Conservation (phyloP, 2,329 filamentous ascomycete species). For the Ophiostoma ulmi region DNA sequence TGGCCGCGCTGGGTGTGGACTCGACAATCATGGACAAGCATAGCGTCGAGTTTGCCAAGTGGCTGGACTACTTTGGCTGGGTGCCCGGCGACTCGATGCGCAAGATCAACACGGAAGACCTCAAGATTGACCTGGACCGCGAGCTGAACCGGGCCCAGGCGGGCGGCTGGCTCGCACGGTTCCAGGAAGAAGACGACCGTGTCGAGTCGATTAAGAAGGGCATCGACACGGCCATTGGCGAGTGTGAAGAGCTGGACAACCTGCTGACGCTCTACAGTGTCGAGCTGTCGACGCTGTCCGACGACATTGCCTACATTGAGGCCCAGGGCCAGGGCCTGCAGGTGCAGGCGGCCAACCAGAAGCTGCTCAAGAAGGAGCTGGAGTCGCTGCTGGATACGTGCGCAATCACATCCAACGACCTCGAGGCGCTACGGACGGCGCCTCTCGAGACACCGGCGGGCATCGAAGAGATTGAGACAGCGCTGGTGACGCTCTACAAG, state of each 20-base stretch:
- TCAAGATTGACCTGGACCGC: constrained; percentile 77
- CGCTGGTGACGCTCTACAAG: constrained; percentile 78
- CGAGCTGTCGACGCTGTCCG: constrained; percentile 88
- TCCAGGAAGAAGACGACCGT: constrained; percentile 83
- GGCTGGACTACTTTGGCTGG: constrained; percentile 86
- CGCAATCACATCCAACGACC: constrained; percentile 71
- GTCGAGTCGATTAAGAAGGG: constrained; percentile 80
- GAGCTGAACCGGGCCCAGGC: constrained; percentile 88
- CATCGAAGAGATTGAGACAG: constrained; percentile 69
- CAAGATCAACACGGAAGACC: constrained; percentile 67
- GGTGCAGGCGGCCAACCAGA: constrained; percentile 95
- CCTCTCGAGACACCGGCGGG: constrained; percentile 67
- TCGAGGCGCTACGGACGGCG: constrained; percentile 67
- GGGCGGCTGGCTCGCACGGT: constrained; percentile 81
- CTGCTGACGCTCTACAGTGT: constrained; percentile 90
- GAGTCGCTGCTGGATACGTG: constrained; percentile 85
- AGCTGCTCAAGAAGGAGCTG: constrained; percentile 83
- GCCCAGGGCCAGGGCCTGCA: constrained; percentile 95
- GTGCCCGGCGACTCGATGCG: constrained; percentile 69
- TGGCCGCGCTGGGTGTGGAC: constrained; percentile 73
- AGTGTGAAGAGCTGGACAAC: constrained; percentile 95
- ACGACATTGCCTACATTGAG: constrained; percentile 96
- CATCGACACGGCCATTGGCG: constrained; percentile 82
- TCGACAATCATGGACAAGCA: constrained; percentile 67
- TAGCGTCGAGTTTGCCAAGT: constrained; percentile 73